phyloP scores from a whole-genome alignment of 2,329 filamentous ascomycete species.

The Rhynchosporium graminicola region DNA sequence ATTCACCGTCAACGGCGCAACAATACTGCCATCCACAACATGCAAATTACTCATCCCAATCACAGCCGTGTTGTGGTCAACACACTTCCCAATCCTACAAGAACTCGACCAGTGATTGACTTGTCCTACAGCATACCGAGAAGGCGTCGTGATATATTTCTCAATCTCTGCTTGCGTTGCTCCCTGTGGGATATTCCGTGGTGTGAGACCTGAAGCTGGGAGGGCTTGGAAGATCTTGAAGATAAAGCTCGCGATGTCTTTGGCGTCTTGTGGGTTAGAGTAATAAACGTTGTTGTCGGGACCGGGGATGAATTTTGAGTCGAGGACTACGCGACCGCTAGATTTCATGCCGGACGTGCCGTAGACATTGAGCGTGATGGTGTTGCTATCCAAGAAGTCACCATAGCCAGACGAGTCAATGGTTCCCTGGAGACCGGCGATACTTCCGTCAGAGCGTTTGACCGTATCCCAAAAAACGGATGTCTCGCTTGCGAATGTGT shows the following conservation, averaged over 20 bases:
- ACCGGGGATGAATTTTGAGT: conserved; percentile 47
- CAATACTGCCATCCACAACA: conserved; percentile 53
- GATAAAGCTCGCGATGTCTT: conserved; percentile 53
- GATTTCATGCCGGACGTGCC: conserved; percentile 56
- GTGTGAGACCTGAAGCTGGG: conserved; percentile 45
- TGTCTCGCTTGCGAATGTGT: conserved; percentile 54
- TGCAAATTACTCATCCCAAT: conserved; percentile 52
- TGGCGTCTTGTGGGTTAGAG: conserved; percentile 49
- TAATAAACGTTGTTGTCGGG: conserved; percentile 49
- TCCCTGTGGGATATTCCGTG: conserved; percentile 50
- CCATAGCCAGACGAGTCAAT: conserved; percentile 50
- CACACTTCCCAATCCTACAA: conserved; percentile 52
- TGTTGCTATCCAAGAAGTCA: conserved; percentile 45
- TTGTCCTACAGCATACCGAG: conserved; percentile 50
- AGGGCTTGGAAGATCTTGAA: conserved; percentile 51
- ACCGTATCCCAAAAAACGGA: conserved; percentile 55
- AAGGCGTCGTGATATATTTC: conserved; percentile 51
- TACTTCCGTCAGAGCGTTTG: conserved; percentile 45
- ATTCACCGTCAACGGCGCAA: conserved; percentile 54
- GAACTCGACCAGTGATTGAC: conserved; percentile 57
- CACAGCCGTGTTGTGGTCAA: conserved; percentile 50
- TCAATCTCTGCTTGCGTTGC: conserved; percentile 50
- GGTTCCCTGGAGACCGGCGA: conserved; percentile 53
- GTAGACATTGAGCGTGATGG: conserved; percentile 58
- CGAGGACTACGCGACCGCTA: conserved; percentile 48